Evolutionary conservation across 1,284 basidiomycete genomes (phyloP).

Genomic region (Leccinum brunneo-olivaceum): DNA sequence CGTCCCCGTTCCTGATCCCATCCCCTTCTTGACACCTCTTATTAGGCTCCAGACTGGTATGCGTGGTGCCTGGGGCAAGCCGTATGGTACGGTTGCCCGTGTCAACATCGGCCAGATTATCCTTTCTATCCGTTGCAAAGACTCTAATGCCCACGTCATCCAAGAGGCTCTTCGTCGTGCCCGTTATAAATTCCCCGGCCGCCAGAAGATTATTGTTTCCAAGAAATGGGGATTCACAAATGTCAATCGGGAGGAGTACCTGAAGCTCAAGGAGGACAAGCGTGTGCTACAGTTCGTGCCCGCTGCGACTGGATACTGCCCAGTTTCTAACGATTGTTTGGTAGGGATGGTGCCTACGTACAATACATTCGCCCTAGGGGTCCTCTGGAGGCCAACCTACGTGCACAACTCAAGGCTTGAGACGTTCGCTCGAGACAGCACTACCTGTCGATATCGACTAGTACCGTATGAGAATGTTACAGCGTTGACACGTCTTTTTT

Average conservation of each 20-base stretch:
- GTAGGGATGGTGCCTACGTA: slow-evolving; percentile 77
- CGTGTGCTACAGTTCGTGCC: slow-evolving; percentile 73
- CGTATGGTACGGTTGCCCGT: slow-evolving; percentile 92
- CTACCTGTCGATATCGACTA: slow-evolving; percentile 17
- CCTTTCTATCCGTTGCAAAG: slow-evolving; percentile 92
- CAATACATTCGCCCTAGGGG: slow-evolving; percentile 90
- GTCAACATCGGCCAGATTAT: slow-evolving; percentile 98
- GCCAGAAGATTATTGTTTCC: slow-evolving; percentile 98
- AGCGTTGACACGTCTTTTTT: slow-evolving; percentile 6
- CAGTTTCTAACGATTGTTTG: slow-evolving; percentile 3
- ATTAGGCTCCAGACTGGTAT: slow-evolving; percentile 93
- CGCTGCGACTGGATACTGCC: neutral
- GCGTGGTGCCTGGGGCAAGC: slow-evolving; percentile 99
- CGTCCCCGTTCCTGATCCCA: neutral
- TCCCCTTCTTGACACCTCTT: neutral
- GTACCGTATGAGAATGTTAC: slow-evolving; percentile 17
- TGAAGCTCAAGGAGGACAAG: slow-evolving; percentile 85
- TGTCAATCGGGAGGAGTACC: slow-evolving; percentile 87
- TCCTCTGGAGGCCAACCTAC: slow-evolving; percentile 78
- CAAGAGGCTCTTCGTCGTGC: slow-evolving; percentile 96
- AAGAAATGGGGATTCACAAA: slow-evolving; percentile 99
- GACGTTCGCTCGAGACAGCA: neutral
- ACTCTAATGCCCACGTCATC: slow-evolving; percentile 81
- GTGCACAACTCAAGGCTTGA: slow-evolving; percentile 72
- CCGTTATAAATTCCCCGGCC: slow-evolving; percentile 99